Conservation (phyloP, 805 yeast species). For the Diddensiella transvaalensis region DNA sequence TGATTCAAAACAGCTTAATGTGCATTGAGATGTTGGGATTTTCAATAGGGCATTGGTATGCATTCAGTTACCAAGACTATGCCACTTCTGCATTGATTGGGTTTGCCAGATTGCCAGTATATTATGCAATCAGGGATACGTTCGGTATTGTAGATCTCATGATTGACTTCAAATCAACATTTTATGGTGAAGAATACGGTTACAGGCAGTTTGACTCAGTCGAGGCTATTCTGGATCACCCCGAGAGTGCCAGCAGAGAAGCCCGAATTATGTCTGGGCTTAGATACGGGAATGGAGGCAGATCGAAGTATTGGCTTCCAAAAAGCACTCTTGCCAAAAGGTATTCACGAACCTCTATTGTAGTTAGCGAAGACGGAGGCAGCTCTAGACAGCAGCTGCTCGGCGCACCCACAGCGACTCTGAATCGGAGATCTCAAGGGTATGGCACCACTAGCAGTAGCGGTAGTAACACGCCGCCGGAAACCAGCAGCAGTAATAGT, state of each 20-base stretch:
- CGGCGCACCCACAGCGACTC: neutral
- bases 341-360: neutral
- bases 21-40: conserved; percentile 83
- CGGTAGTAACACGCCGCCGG: neutral
- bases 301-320: conserved; percentile 77
- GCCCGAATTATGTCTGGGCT: conserved; percentile 79
- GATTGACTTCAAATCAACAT: conserved; percentile 68
- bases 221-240: conserved; percentile 60
- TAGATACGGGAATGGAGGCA: conserved; percentile 75
- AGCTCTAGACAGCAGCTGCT: conserved; percentile 2
- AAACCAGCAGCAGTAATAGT: neutral
- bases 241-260: conserved; percentile 58
- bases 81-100: conserved; percentile 58
- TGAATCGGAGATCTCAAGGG: neutral
- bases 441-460: conserved; percentile 1
- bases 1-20: conserved; percentile 72
- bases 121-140: conserved; percentile 70
- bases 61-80: conserved; percentile 78
- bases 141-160: conserved; percentile 72
- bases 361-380: neutral
- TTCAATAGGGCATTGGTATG: conserved; percentile 82
- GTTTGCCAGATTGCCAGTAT: conserved; percentile 59
- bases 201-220: conserved; percentile 81
- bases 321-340: conserved; percentile 11
- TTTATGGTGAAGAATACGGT: conserved; percentile 70